These are phyloP conservation scores for Leccinum fibrillosum DNA, from an alignment of 768 basidiomycete species.

Conservation along the genomic window DNA sequence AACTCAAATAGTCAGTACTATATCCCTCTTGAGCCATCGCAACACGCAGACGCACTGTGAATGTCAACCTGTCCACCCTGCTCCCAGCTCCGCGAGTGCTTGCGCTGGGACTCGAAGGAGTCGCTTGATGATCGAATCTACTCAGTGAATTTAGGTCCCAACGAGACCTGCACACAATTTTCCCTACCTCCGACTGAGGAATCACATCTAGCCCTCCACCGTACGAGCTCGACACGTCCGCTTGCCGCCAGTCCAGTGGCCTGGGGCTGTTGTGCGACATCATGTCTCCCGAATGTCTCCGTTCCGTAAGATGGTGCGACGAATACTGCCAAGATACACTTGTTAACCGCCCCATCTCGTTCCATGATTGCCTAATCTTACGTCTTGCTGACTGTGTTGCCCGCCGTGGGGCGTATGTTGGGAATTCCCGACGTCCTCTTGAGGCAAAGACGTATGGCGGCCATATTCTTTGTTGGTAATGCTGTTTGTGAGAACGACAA, in stretches of 20 bases:
- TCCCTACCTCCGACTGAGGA: constrained; percentile 33
- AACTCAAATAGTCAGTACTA: constrained; percentile 7
- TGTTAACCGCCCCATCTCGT: constrained; percentile 19
- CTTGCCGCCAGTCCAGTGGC: constrained; percentile 32
- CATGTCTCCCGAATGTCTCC: constrained; percentile 31
- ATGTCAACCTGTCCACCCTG: constrained; percentile 39
- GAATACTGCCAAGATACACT: constrained; percentile 24
- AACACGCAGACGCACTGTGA: constrained; percentile 20
- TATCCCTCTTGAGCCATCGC: constrained; percentile 8
- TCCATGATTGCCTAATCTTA: constrained; percentile 24
- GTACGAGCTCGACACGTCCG: constrained; percentile 31
- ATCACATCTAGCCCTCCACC: constrained; percentile 27
- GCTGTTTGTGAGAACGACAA: constrained; percentile 17
- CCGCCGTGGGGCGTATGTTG: constrained; percentile 28
- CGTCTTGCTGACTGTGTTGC: constrained; percentile 32
- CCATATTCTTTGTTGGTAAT: constrained; percentile 28
- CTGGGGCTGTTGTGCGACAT: constrained; percentile 35
- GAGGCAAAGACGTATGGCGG: constrained; percentile 30
- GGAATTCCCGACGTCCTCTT: constrained; percentile 30
- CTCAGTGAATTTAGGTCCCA: constrained; percentile 30
- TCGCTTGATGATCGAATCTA: constrained; percentile 38
- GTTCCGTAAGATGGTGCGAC: constrained; percentile 33
- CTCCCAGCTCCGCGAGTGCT: constrained; percentile 65
- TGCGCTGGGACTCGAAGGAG: constrained; percentile 44
- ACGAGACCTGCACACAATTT: constrained; percentile 9